Conservation (phyloP, 1,284 basidiomycete genomes). For the Ceratobasidium sp. region DNA sequence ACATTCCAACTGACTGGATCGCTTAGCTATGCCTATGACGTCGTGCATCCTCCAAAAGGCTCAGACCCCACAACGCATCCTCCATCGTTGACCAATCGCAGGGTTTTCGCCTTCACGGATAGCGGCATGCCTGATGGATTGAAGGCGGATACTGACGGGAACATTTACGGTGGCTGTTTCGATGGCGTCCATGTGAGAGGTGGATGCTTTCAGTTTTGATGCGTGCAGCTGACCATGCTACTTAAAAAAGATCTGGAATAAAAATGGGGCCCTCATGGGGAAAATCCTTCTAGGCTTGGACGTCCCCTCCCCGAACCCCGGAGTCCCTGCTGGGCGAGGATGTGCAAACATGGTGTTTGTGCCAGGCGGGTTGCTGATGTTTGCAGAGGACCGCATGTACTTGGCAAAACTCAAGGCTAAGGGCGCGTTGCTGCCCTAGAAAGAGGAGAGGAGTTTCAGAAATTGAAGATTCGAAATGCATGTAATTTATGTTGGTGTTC, state of each 20-base stretch:
- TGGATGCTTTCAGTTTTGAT: too few relatives aligned
- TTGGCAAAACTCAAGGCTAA: slow-evolving; percentile 62
- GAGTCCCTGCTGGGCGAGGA: slow-evolving; percentile 46
- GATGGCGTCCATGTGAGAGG: slow-evolving; percentile 71
- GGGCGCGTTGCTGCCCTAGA: slow-evolving; percentile 32
- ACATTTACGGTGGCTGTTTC: slow-evolving; percentile 71
- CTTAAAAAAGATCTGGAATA: slow-evolving; percentile 73
- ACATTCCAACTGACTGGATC: slow-evolving; percentile 10
- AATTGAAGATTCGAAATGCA: too few relatives aligned
- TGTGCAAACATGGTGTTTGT: slow-evolving; percentile 75
- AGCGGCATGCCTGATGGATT: slow-evolving; percentile 70
- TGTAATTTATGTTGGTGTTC: too few relatives aligned
- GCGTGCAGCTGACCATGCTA: too few relatives aligned
- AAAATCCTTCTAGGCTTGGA: slow-evolving; percentile 69
- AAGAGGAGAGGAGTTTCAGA: neutral
- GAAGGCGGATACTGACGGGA: slow-evolving; percentile 66
- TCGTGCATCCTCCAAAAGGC: slow-evolving; percentile 60
- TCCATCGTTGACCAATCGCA: slow-evolving; percentile 63
- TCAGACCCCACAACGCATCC: slow-evolving; percentile 8
- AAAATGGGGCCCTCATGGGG: slow-evolving; percentile 68
- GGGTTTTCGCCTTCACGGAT: slow-evolving; percentile 74
- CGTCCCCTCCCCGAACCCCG: neutral
- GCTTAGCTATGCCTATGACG: slow-evolving; percentile 73
- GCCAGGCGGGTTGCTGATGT: slow-evolving; percentile 66
- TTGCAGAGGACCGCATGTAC: slow-evolving; percentile 71